Base-by-base conservation (phyloP, 495 filamentous ascomycete species). In the Podospora appendiculata region DNA sequence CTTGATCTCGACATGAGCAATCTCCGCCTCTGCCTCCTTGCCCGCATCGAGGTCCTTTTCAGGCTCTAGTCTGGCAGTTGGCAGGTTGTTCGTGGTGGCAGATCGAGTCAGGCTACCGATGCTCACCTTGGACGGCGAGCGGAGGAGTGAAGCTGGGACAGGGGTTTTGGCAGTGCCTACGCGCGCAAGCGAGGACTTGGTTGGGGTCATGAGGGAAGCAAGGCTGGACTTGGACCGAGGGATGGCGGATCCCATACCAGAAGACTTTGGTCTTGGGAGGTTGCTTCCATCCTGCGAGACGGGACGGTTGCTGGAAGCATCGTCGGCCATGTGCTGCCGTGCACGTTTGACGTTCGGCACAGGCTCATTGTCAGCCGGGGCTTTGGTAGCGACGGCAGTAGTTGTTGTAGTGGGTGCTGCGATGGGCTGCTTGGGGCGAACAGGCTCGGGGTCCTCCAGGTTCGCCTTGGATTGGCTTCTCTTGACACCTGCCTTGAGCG, bases 141-240 rank as follows among this genome's bases (percentile, higher is more conserved):
- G 66, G n/a, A 47, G 25, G 33, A 74, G 59, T 10, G 66, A 63
- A 19, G 61, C 45, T 2, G 55, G 51, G 4, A 57, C 52, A 1
- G 73, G 67, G 6, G 66, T 69, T 68, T 85, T 91, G 45, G 78
- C 62, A 58, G 77, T 88, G 48, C 69, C 63, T 38, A 75, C 65
- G 17, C 89, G 85, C 18, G 85, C 81, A 41, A 87, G 61, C 0
- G 88, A 90, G n/a, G 89, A 74, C 59, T 86, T 87, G 34, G 89
- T 94, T 0, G 89, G 90, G 1, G 88, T 92, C 68, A 84, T 79
- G 43, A 90, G 66, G 13, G 79, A 79, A 17, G 65, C 61, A 7
- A 73, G 55, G 52, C 51, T 65, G 66, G 80, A 56, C 70, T 74
- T 61, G 52, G 71, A 60, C 40, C 61, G 70, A 58, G 62, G 70